phyloP scores from a whole-genome alignment of 805 yeast genomes.

The Pichia nakasei region DNA sequence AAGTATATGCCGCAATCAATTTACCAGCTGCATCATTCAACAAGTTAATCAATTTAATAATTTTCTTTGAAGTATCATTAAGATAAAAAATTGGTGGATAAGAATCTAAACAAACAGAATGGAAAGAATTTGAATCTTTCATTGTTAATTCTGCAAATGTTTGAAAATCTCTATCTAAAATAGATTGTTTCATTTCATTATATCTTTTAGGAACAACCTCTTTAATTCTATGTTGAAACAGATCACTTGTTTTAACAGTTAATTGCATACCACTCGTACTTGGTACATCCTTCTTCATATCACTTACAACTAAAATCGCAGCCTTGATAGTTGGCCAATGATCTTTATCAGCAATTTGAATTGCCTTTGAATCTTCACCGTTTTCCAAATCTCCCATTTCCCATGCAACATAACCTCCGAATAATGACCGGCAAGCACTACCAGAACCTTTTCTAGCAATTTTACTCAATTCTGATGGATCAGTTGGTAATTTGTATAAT shows the following conservation, averaged over 20 bases:
- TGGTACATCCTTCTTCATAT: slow-evolving; percentile 88
- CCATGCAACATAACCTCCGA: slow-evolving; percentile 99
- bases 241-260: slow-evolving; percentile 82
- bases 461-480: slow-evolving; percentile 75
- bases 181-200: slow-evolving; percentile 71
- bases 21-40: slow-evolving; percentile 62
- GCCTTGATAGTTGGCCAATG: slow-evolving; percentile 96
- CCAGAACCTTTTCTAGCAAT: slow-evolving; percentile 98
- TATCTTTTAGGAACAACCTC: slow-evolving; percentile 85
- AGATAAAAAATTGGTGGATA: slow-evolving; percentile 92
- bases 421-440: slow-evolving; percentile 93
- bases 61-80: slow-evolving; percentile 81
- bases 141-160: slow-evolving; percentile 85
- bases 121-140: slow-evolving; percentile 95
- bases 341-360: slow-evolving; percentile 70
- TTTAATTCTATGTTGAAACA: slow-evolving; percentile 70
- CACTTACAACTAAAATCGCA: slow-evolving; percentile 85
- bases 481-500: slow-evolving; percentile 77
- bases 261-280: slow-evolving; percentile 95
- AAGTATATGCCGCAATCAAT: slow-evolving; percentile 88
- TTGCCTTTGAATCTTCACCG: slow-evolving; percentile 94
- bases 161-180: slow-evolving; percentile 63
- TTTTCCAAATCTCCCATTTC: slow-evolving; percentile 76
- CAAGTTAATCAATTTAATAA: slow-evolving; percentile 68
- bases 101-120: slow-evolving; percentile 94